A percentile compares a stretch with the other conserved stretches of the same genome.
Conservation (phyloP, 192 early-diverging fungal genomes). For the Backusella luteola region DNA sequence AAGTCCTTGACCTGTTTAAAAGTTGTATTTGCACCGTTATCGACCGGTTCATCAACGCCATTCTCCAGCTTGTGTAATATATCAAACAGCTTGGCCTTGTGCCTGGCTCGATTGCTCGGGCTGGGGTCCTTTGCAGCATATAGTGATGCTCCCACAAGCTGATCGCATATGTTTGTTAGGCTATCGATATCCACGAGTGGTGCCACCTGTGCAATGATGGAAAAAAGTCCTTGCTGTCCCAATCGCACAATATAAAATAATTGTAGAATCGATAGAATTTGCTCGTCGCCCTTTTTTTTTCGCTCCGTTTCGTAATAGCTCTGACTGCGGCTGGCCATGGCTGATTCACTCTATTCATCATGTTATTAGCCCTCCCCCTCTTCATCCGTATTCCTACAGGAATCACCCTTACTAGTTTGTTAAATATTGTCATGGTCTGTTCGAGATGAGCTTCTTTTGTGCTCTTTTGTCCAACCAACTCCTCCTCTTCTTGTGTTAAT, state of each 20-base stretch:
- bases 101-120: not conserved
- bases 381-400: too few species aligned
- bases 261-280: not conserved
- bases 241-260: conserved; percentile 14
- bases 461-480: not conserved
- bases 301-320: not conserved
- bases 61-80: not conserved
- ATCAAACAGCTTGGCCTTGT: not conserved
- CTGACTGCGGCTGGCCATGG: not conserved
- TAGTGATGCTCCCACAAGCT: conserved; percentile 3
- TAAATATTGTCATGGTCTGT: not conserved
- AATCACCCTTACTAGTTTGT: not conserved
- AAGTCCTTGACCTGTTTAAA: not conserved
- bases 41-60: not conserved
- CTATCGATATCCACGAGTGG: not conserved
- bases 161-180: not conserved
- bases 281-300: not conserved
- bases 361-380: not conserved
- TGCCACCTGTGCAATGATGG: not conserved
- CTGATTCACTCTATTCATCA: not conserved
- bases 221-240: conserved; percentile 13
- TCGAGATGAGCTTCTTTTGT: conserved; percentile 1
- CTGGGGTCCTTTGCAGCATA: conserved; percentile 10
- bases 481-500: not conserved
- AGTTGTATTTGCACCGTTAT: not conserved